A percentile compares a stretch with the other conserved stretches of the same genome.
phyloP scores from a whole-genome alignment of 2,329 filamentous ascomycete genomes.

The Cordyceps cateniannulata region DNA sequence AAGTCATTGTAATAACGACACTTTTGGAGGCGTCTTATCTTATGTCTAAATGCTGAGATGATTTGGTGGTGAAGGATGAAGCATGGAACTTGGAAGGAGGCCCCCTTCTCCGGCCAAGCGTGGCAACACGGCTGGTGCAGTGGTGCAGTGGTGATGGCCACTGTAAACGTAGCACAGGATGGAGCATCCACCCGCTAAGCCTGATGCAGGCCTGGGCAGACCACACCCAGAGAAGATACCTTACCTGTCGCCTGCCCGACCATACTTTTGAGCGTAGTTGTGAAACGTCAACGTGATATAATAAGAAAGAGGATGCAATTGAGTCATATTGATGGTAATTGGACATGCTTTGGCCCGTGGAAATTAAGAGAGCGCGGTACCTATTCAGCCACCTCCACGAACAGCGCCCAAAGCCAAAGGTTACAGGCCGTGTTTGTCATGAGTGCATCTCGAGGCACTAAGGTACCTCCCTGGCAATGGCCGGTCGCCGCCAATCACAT shows the following conservation, averaged over 20 bases:
- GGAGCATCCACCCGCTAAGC: background rate
- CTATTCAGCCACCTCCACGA: background rate
- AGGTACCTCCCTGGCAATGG: background rate
- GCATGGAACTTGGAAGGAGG: too few relatives aligned
- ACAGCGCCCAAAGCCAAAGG: background rate
- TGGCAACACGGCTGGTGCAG: too few relatives aligned
- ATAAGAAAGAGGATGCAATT: background rate
- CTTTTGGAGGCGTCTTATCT: too few relatives aligned
- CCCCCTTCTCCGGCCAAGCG: background rate
- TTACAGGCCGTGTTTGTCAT: background rate
- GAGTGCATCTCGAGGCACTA: background rate
- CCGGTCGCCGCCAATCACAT: background rate
- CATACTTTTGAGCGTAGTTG: background rate
- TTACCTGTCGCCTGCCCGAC: background rate
- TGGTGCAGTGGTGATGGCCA: background rate
- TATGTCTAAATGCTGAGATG: too few relatives aligned
- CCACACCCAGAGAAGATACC: background rate
- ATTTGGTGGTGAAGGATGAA: too few relatives aligned
- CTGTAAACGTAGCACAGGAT: background rate
- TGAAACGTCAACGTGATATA: background rate
- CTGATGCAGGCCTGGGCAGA: constrained; percentile 6
- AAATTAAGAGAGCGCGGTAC: background rate
- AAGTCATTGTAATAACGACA: too few relatives aligned
- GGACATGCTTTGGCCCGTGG: background rate
- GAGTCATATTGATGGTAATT: background rate